A percentile compares a stretch with the other conserved stretches of the same genome.
phyloP scores from a whole-genome alignment of 345 rosid species.

The Leavenworthia alabamica region DNA sequence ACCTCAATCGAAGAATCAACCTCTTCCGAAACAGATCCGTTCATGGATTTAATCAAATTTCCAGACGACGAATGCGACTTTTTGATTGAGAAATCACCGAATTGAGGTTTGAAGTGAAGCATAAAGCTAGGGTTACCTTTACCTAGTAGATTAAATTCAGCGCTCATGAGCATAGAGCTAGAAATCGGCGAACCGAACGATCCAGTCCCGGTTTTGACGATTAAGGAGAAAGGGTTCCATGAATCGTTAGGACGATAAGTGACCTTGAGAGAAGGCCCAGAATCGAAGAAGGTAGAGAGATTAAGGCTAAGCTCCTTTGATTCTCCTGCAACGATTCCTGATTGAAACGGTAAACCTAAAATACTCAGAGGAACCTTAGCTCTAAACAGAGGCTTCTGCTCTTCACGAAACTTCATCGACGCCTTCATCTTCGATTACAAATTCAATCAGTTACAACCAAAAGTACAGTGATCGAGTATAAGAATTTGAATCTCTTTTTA shows the following conservation, averaged over 20 bases:
- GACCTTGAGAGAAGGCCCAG: constrained; percentile 75
- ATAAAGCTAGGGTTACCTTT: constrained; percentile 72
- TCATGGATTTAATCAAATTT: constrained; percentile 11
- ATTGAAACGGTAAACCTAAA: constrained; percentile 78
- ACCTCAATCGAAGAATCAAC: constrained; percentile 63
- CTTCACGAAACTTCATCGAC: constrained; percentile 86
- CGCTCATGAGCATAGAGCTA: constrained; percentile 83
- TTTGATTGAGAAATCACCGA: constrained; percentile 85
- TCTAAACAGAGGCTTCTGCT: constrained; percentile 67
- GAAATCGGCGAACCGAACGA: constrained; percentile 68
- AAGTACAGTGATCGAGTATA: constrained; percentile 2
- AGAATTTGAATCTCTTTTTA: neutral
- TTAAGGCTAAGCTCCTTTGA: constrained; percentile 71
- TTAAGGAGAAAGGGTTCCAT: constrained; percentile 77
- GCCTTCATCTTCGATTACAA: constrained; percentile 56
- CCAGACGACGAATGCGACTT: constrained; percentile 64
- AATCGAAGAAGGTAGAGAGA: constrained; percentile 72
- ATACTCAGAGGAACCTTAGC: constrained; percentile 80
- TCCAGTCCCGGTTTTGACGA: constrained; percentile 81
- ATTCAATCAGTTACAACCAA: neutral
- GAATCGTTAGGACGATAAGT: constrained; percentile 91
- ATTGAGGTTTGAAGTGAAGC: constrained; percentile 84
- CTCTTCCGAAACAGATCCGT: constrained; percentile 37
- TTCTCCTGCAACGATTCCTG: constrained; percentile 86
- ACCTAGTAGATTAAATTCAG: constrained; percentile 68